phyloP scores from a whole-genome alignment of 2,329 filamentous ascomycete genomes.

The Stachybotrys chlorohalonatus region DNA sequence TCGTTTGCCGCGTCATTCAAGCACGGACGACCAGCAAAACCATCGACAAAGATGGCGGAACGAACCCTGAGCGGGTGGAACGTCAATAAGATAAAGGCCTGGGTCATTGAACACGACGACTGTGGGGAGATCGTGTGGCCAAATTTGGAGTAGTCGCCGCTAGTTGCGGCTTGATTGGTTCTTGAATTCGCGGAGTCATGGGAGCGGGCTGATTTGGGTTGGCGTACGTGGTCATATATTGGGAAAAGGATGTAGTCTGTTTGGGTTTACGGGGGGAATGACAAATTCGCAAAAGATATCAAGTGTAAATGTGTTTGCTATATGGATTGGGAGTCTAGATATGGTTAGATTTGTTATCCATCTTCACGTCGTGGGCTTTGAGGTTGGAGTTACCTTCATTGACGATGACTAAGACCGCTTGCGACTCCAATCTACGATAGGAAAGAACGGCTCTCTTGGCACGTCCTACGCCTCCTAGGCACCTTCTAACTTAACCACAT shows the following conservation, averaged over 20 bases:
- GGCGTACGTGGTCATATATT: not conserved
- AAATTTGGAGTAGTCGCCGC: not conserved
- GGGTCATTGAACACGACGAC: conserved; percentile 25
- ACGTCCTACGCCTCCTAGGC: too few relatives aligned
- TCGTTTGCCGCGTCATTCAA: conserved; percentile 22
- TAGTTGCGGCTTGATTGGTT: not conserved
- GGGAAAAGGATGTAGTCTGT: not conserved
- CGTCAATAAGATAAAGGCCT: conserved; percentile 28
- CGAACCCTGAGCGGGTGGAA: conserved; percentile 31
- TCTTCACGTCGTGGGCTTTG: not conserved
- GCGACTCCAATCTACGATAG: too few relatives aligned
- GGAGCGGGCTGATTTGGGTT: not conserved
- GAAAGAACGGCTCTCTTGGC: too few relatives aligned
- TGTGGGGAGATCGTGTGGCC: conserved; percentile 26
- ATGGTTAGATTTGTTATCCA: not conserved
- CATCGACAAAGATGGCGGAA: conserved; percentile 16
- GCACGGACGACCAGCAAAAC: conserved; percentile 28
- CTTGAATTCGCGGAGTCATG: not conserved
- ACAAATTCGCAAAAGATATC: too few relatives aligned
- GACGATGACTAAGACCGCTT: not conserved
- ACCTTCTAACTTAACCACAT: too few relatives aligned
- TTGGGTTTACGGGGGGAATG: not conserved
- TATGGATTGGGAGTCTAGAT: too few relatives aligned
- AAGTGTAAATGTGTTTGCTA: too few relatives aligned
- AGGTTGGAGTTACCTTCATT: not conserved